These are phyloP conservation scores for Kwoniella pini DNA, from an alignment of 768 basidiomycete species.

Conservation along the genomic window DNA sequence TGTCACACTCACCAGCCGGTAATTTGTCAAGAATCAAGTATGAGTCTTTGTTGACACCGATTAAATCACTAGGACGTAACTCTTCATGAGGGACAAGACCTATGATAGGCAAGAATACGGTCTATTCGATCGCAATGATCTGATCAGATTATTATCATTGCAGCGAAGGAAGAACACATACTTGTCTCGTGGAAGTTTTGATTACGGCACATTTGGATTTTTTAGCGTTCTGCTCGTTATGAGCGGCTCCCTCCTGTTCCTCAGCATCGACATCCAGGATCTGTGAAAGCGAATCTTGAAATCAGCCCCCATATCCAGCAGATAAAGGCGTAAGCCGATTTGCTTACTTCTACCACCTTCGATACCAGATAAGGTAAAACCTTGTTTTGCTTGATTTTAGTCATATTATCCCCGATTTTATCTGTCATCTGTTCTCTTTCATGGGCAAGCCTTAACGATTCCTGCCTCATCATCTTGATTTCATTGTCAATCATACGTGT, in stretches of 20 bases:
- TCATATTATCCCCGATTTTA: conserved; percentile 95
- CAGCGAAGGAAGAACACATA: conserved; percentile 22
- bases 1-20: conserved; percentile 60
- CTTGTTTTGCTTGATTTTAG: conserved; percentile 99
- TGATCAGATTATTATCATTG: not conserved
- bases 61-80: conserved; percentile 87
- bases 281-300: conserved; percentile 61
- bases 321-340: too few species aligned
- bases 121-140: conserved; percentile 54
- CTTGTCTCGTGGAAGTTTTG: conserved; percentile 95
- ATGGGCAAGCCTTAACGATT: conserved; percentile 84
- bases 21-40: conserved; percentile 94
- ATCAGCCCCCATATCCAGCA: too few species aligned
- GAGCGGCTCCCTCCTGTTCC: conserved; percentile 89
- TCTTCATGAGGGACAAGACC: conserved; percentile 92
- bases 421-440: conserved; percentile 97
- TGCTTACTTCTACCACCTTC: conserved; percentile 91
- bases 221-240: conserved; percentile 91
- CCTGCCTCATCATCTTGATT: conserved; percentile 96
- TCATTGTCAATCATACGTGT: conserved; percentile 95
- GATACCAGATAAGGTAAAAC: conserved; percentile 96
- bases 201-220: conserved; percentile 98
- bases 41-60: conserved; percentile 99
- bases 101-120: conserved; percentile 96
- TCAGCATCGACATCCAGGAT: conserved; percentile 93